Conservation (phyloP, 2,329 filamentous ascomycete species). For the Microascus cirrosus region DNA sequence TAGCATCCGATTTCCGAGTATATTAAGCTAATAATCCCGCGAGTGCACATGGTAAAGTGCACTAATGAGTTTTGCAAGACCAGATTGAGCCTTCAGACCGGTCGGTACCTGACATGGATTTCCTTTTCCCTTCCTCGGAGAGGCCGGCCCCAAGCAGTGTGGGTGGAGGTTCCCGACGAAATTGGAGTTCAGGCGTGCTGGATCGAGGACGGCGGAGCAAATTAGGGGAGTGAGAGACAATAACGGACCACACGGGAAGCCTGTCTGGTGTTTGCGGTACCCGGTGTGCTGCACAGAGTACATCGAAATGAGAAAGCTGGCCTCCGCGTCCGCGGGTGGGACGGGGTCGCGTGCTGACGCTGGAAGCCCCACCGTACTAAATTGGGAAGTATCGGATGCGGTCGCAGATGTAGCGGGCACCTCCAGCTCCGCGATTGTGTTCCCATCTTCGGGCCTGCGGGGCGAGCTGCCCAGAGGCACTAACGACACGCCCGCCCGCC, state of each 20-base stretch:
- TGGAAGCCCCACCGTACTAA: not conserved
- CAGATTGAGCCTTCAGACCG: not conserved
- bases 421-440: not conserved
- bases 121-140: not conserved
- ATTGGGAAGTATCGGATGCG: not conserved
- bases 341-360: not conserved
- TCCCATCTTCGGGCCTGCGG: not conserved
- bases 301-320: not conserved
- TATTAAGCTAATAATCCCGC: not conserved
- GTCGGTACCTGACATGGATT: not conserved
- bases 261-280: not conserved
- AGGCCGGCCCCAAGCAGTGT: not conserved
- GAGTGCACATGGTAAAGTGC: not conserved
- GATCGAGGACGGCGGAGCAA: not conserved
- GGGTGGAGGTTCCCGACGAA: not conserved
- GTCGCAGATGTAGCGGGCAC: constrained; percentile 1
- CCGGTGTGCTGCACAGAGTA: not conserved
- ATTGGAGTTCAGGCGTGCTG: not conserved
- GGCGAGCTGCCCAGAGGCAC: not conserved
- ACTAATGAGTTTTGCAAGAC: not conserved
- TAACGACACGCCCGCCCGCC: constrained; percentile 4
- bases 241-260: not conserved
- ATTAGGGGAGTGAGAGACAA: not conserved
- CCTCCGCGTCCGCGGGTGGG: not conserved
- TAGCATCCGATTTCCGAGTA: not conserved